phyloP scores from a whole-genome alignment of 306 rosid genomes.

The Castanopsis chinensis region DNA sequence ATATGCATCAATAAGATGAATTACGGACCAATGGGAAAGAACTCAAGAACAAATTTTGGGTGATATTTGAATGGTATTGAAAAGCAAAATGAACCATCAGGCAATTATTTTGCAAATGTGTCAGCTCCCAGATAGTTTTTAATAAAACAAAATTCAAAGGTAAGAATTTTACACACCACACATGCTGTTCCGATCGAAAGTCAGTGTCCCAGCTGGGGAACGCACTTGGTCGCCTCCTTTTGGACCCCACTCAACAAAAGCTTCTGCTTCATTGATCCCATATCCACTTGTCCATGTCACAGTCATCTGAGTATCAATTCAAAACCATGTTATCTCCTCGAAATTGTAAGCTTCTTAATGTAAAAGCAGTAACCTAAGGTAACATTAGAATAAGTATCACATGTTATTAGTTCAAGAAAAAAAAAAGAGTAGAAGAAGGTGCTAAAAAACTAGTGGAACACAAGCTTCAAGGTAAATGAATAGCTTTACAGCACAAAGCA shows the following conservation, averaged over 20 bases:
- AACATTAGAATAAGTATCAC: background rate
- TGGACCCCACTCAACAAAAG: constrained; percentile 86
- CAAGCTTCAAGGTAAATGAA: background rate
- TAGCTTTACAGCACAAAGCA: constrained; percentile 16
- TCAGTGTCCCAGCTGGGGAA: constrained; percentile 80
- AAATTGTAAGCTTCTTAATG: background rate
- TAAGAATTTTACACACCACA: constrained; percentile 62
- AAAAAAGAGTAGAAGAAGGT: background rate
- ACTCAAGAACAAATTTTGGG: background rate
- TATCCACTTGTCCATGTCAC: constrained; percentile 99
- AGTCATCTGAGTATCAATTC: constrained; percentile 54
- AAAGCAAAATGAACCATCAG: background rate
- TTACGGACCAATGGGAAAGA: background rate
- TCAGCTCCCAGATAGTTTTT: background rate
- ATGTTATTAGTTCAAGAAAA: background rate
- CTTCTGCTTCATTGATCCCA: constrained; percentile 63
- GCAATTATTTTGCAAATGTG: background rate
- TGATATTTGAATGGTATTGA: background rate
- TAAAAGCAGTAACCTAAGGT: background rate
- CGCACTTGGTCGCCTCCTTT: constrained; percentile 48
- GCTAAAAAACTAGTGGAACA: background rate
- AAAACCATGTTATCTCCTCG: constrained; percentile 9
- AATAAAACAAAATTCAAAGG: background rate
- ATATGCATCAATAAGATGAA: constrained; percentile 7
- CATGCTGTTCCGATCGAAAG: constrained; percentile 72